Percentiles rank a stretch among this genome's conserved stretches.
phyloP scores from a whole-genome alignment of 2,329 filamentous ascomycete genomes.

The Ilyonectria sp. region DNA sequence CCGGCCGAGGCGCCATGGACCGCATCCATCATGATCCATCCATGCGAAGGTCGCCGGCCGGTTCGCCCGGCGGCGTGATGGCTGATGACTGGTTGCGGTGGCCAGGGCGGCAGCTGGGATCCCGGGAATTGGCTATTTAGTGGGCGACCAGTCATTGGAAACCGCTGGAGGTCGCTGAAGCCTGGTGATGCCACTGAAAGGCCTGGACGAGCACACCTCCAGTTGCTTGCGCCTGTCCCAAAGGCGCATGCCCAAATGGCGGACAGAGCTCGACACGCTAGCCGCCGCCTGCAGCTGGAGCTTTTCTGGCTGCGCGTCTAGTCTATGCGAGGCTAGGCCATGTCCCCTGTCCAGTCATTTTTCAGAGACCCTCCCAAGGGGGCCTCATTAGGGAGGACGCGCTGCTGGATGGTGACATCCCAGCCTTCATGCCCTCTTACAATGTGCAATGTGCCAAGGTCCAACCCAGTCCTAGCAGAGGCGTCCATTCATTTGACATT shows the following conservation, averaged over 20 bases:
- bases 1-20: too few species aligned
- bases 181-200: constrained; percentile 3
- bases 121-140: background rate
- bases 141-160: constrained; percentile 5
- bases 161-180: constrained; percentile 6
- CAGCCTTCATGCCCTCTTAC: background rate
- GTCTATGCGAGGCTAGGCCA: background rate
- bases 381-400: background rate
- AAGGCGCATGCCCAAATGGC: background rate
- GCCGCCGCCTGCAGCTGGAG: constrained; percentile 6
- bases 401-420: constrained; percentile 9
- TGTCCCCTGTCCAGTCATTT: background rate
- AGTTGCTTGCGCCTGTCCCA: background rate
- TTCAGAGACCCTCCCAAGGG: background rate
- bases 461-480: background rate
- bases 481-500: background rate
- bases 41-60: constrained; percentile 8
- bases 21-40: background rate
- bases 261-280: constrained; percentile 1
- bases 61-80: background rate
- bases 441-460: background rate
- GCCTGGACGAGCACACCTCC: background rate
- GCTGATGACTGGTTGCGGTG: constrained; percentile 9
- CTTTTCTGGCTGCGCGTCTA: background rate
- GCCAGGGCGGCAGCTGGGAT: background rate